These are phyloP conservation scores for Globisporangium ultimum DNA, from an alignment of 352 stramenopile genomes.

Conservation along the genomic window DNA sequence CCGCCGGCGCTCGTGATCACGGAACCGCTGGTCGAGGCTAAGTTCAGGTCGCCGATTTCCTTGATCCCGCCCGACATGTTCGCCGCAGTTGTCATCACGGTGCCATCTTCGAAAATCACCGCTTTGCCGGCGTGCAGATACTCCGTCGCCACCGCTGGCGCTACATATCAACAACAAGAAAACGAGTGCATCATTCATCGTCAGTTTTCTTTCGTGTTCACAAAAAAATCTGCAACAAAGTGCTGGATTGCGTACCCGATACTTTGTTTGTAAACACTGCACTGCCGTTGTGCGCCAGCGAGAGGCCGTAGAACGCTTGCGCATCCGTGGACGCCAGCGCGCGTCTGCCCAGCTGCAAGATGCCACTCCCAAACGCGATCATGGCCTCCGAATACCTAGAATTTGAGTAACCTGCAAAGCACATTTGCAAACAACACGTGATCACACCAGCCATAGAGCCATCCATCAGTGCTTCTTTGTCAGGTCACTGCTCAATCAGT, in stretches of 20 bases:
- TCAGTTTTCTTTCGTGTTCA: background rate
- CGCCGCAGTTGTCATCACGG: conserved; percentile 75
- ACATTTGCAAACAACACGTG: background rate
- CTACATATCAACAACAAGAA: conserved; percentile 18
- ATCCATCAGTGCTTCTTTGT: background rate
- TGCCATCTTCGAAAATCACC: conserved; percentile 71
- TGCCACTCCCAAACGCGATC: conserved; percentile 60
- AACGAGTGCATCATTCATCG: background rate
- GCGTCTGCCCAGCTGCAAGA: conserved; percentile 58
- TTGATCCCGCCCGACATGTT: conserved; percentile 78
- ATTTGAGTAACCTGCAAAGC: conserved; percentile 56
- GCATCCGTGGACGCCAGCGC: conserved; percentile 42
- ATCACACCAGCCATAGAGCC: background rate
- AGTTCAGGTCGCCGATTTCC: conserved; percentile 68
- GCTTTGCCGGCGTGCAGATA: conserved; percentile 62
- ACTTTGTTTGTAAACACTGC: conserved; percentile 65
- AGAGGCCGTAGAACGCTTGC: conserved; percentile 67
- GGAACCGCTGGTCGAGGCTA: conserved; percentile 63
- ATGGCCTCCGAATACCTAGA: conserved; percentile 66
- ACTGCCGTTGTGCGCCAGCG: conserved; percentile 66
- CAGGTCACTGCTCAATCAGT: no score
- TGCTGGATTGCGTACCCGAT: conserved; percentile 25
- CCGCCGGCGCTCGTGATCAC: conserved; percentile 62
- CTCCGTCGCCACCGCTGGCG: conserved; percentile 55
- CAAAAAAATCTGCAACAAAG: background rate